These are phyloP conservation scores for Plenodomus lindquistii DNA, from an alignment of 2,329 filamentous ascomycete genomes.

Conservation along the genomic window DNA sequence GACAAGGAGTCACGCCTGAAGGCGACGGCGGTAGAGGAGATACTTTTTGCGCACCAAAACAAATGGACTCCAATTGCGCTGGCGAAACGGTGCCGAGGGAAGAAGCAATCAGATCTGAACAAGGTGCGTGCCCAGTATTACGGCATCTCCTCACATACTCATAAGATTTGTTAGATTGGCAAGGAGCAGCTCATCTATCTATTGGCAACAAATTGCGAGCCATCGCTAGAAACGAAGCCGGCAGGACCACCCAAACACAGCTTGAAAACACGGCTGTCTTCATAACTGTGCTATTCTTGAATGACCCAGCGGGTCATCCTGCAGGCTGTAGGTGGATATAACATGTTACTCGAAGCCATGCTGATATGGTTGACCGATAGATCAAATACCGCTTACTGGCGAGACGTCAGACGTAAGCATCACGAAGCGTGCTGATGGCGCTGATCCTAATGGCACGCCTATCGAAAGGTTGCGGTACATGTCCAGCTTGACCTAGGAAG, in stretches of 20 bases:
- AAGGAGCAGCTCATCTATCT: slow-evolving; percentile 1
- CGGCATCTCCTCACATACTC: slow-evolving; percentile 1
- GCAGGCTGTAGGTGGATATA: slow-evolving; percentile 2
- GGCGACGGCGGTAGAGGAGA: slow-evolving; percentile 3
- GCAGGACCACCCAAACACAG: slow-evolving; percentile 1
- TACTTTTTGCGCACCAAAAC: slow-evolving; percentile 4
- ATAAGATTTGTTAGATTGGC: slow-evolving; percentile 5
- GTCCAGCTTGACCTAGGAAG: slow-evolving; percentile 5
- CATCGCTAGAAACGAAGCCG: slow-evolving; percentile 4
- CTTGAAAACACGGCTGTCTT: slow-evolving; percentile 3
- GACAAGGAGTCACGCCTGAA: slow-evolving; percentile 4
- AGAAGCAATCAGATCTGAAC: slow-evolving; percentile 4
- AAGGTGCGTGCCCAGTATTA: slow-evolving; percentile 2
- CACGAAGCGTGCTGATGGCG: slow-evolving; percentile 2
- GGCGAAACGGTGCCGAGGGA: neutral
- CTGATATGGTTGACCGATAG: slow-evolving; percentile 1
- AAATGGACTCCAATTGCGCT: slow-evolving; percentile 5
- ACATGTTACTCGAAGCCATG: neutral
- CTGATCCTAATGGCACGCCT: slow-evolving; percentile 1
- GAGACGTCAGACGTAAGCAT: slow-evolving; percentile 1
- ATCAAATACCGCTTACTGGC: slow-evolving; percentile 1
- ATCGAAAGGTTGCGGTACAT: slow-evolving; percentile 3
- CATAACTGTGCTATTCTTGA: slow-evolving; percentile 1
- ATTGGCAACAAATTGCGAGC: slow-evolving; percentile 1
- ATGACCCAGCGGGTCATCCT: neutral